Percentiles rank a stretch among this genome's conserved stretches.
Evolutionary conservation across 176 grass and related monocot species (phyloP).

Genomic region (maize (Zea mays)): Zm-B73-REFERENCE-NAM-5.0 NC_050101.1:139381501-139382000

Average conservation of each 20-base stretch:
- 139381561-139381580: neutral
- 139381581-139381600: constrained; percentile 37
- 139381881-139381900: constrained; percentile 13
- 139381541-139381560: too few species aligned
- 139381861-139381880: constrained; percentile 36
- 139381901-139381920: constrained; percentile 16
- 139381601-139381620: constrained; percentile 39
- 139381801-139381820: neutral
- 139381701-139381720: constrained; percentile 10
- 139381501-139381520: constrained; percentile 53
- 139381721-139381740: constrained; percentile 16
- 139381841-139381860: constrained; percentile 44
- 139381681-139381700: constrained; percentile 32
- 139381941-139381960: neutral
- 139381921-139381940: neutral
- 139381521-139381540: constrained; percentile 37
- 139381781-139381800: neutral
- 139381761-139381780: accelerated
- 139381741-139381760: constrained; percentile 18
- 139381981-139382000: neutral
- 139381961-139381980: neutral
- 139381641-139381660: constrained; percentile 31
- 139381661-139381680: neutral
- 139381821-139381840: neutral
- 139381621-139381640: constrained; percentile 49